Conservation (phyloP, 208 protist species). For the Acanthamoeba lenticulata region DNA sequence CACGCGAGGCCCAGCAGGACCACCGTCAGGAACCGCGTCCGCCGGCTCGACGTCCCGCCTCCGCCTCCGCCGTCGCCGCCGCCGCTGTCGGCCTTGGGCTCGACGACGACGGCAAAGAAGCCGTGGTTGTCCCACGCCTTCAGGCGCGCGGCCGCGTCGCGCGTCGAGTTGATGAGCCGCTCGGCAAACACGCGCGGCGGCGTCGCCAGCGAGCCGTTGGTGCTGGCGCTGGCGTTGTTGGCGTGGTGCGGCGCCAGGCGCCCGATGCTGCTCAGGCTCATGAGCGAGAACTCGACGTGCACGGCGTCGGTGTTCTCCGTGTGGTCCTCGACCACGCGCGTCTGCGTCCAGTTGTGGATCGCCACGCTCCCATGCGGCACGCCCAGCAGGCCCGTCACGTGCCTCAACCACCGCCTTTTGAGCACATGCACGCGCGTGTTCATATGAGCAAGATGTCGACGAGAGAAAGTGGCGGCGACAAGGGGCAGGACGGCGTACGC, state of each 20-base stretch:
- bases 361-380: neutral
- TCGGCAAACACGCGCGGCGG: conserved; percentile 3
- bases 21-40: neutral
- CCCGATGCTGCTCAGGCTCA: conserved; percentile 19
- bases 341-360: conserved; percentile 1
- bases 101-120: neutral
- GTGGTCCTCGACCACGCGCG: neutral
- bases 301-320: conserved; percentile 6
- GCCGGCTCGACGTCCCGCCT: neutral
- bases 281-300: conserved; percentile 13
- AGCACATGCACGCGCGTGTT: neutral
- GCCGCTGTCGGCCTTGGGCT: neutral
- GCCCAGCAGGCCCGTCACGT: neutral
- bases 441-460: no score
- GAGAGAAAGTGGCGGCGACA: no score
- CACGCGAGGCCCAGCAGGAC: neutral
- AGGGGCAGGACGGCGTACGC: no score
- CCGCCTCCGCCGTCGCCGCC: neutral
- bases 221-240: neutral
- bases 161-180: neutral
- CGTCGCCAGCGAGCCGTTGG: neutral
- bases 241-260: neutral
- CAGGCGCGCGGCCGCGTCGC: neutral
- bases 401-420: neutral
- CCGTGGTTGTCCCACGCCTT: conserved; percentile 12